These are phyloP conservation scores for Boletus vermiculosoides DNA, from an alignment of 768 basidiomycete genomes.

Conservation along the genomic window DNA sequence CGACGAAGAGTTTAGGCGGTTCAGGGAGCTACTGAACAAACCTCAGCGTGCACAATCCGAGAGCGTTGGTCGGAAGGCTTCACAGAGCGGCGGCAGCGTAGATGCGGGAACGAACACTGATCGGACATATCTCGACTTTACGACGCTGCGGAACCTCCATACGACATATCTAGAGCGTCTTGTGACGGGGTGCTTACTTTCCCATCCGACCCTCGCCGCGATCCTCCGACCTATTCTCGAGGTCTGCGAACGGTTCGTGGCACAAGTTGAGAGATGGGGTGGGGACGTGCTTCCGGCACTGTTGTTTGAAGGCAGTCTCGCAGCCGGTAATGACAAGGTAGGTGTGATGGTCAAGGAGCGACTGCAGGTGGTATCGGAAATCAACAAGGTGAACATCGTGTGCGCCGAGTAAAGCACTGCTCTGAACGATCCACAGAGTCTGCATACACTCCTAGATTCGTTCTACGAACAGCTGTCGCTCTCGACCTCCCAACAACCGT, in stretches of 20 bases:
- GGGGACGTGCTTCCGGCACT: constrained; percentile 86
- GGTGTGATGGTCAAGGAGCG: constrained; percentile 75
- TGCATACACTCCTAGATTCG: constrained; percentile 62
- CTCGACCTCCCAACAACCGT: constrained; percentile 74
- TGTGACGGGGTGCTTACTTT: constrained; percentile 74
- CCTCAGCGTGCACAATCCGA: constrained; percentile 21
- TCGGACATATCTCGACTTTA: constrained; percentile 67
- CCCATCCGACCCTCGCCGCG: constrained; percentile 58
- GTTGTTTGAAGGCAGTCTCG: constrained; percentile 75
- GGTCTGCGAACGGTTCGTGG: constrained; percentile 84
- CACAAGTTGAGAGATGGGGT: constrained; percentile 88
- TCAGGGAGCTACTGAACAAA: constrained; percentile 57
- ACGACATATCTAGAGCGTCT: constrained; percentile 77
- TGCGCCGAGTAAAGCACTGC: not conserved
- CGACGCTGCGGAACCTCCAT: constrained; percentile 80
- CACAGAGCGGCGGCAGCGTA: constrained; percentile 5
- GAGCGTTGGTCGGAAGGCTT: constrained; percentile 12
- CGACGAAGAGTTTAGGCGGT: constrained; percentile 73
- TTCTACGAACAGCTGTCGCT: constrained; percentile 81
- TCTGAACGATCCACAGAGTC: constrained; percentile 44
- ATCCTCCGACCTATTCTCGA: constrained; percentile 74
- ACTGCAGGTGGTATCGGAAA: constrained; percentile 64
- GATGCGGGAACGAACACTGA: constrained; percentile 26
- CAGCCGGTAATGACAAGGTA: constrained; percentile 50
- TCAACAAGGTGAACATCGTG: constrained; percentile 59